A percentile compares a stretch with the other conserved stretches of the same genome.
Evolutionary conservation across 1,284 basidiomycete genomes (phyloP).

Genomic region (Trichosporon sp.): DNA sequence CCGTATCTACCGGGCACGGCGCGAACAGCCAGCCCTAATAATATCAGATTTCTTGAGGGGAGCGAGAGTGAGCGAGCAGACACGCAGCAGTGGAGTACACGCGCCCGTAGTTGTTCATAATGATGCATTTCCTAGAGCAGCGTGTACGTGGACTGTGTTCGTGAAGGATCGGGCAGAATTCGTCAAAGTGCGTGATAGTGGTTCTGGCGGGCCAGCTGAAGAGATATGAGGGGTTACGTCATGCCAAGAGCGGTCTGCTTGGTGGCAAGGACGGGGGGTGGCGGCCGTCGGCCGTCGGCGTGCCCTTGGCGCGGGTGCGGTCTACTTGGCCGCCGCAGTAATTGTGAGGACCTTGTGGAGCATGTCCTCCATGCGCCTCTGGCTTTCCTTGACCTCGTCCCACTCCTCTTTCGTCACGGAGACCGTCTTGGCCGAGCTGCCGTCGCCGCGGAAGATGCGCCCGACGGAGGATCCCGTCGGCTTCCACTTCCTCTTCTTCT

Average conservation of each 20-base stretch:
- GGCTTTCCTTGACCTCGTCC: slow-evolving; percentile 31
- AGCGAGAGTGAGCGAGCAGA: neutral
- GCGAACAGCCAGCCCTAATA: neutral
- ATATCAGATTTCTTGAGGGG: neutral
- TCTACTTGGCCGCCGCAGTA: slow-evolving; percentile 3
- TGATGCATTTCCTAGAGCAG: neutral
- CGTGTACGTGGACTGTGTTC: neutral
- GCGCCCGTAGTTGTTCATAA: neutral
- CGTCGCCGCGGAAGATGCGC: slow-evolving; percentile 18
- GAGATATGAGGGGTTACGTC: neutral
- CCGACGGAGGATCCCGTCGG: neutral
- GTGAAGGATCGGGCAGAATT: neutral
- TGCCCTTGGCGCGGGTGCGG: no score
- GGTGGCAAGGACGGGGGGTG: no score
- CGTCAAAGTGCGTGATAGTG: slow-evolving; percentile 1
- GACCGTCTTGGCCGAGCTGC: slow-evolving; percentile 21
- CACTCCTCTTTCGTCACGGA: slow-evolving; percentile 25
- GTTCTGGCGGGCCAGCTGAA: neutral
- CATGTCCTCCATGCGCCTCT: slow-evolving; percentile 41
- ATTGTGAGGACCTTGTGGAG: slow-evolving; percentile 28
- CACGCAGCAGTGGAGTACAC: neutral
- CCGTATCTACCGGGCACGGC: neutral
- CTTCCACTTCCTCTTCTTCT: neutral
- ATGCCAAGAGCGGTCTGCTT: neutral
- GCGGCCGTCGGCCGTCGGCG: no score